phyloP scores from a whole-genome alignment of 352 stramenopile genomes.

The Globisporangium mamillatum region DNA sequence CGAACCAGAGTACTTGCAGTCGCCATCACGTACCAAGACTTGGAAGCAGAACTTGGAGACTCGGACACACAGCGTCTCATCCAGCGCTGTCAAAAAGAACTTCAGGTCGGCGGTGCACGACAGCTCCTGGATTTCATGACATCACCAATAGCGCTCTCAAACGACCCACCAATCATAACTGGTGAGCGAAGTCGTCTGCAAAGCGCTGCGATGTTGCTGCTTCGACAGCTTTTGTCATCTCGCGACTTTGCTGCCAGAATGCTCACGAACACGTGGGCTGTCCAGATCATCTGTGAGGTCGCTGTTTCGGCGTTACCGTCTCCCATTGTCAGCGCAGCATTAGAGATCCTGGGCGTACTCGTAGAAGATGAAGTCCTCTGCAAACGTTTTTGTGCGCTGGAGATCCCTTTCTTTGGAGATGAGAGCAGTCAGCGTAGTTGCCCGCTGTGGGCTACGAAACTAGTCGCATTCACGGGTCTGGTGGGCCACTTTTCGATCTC shows the following conservation, averaged over 20 bases:
- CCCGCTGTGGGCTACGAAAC: slow-evolving; percentile 1
- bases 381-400: slow-evolving; percentile 1
- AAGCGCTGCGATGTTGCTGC: slow-evolving; percentile 2
- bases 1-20: background rate
- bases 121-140: background rate
- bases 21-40: background rate
- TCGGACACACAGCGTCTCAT: background rate
- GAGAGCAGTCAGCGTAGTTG: background rate
- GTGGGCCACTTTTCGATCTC: slow-evolving; percentile 2
- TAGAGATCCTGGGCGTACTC: slow-evolving; percentile 2
- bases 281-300: slow-evolving; percentile 12
- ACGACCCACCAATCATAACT: background rate
- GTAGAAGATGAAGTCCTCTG: slow-evolving; percentile 7
- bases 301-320: slow-evolving; percentile 1
- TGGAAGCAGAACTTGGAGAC: slow-evolving; percentile 7
- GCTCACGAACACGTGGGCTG: slow-evolving; percentile 11
- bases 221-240: slow-evolving; percentile 4
- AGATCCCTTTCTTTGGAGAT: background rate
- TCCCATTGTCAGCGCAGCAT: slow-evolving; percentile 1
- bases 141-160: background rate
- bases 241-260: slow-evolving; percentile 6
- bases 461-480: slow-evolving; percentile 3
- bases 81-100: background rate
- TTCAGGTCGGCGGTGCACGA: background rate
- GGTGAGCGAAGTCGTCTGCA: slow-evolving; percentile 4